Evolutionary conservation across 1,284 basidiomycete genomes (phyloP), one percentile per base, ranked within the genome.

Genomic region (Vanrija humicola): DNA sequence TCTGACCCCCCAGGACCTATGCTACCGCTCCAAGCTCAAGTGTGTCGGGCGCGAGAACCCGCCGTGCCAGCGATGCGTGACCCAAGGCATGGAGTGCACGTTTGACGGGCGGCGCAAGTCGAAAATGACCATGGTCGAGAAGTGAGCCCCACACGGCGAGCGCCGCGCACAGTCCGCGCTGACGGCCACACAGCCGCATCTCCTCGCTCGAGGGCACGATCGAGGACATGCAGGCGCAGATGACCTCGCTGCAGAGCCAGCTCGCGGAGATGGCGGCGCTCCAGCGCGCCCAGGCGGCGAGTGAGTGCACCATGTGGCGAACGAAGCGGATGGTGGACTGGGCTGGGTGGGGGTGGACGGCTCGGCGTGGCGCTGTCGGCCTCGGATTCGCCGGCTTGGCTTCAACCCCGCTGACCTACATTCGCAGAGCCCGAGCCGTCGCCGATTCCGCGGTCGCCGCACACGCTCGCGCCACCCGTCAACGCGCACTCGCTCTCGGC

Each of bases 1-100:
- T 19, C 9, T 14, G n/a, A 42, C 19, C n/a, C 5, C 34, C 12
- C 42, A 54, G 52, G 52, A 54, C 42, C 29, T 42, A 19, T 54
- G 52, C 40, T 54, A 54, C 29, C 46, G 52, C 39, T 38, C 39
- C 46, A 54, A 54, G 46, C 52, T 54, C 19, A 48, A 48, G 34
- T 54, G 52, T 29, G 52, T 54, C n/a, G 52, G 52, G 12, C 52
- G 52, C 28, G 52, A 54, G 39, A 43, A 48, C 28, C 52, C 52
- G 28, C 52, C 52, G 14, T 54, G 52, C 34, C 40, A 43, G 46
- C 52, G 52, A 8, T 54, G 52, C 19, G 52, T 54, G 16, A 28
- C 52, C 3, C 19, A 14, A 5, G 52, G 52, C 7, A 28, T 25
- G 3, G 52, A 54, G 40, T 54, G 52, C 42, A 54, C 52, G 14